Conservation (phyloP, 2,329 filamentous ascomycete species). For the Nemania diffusa region DNA sequence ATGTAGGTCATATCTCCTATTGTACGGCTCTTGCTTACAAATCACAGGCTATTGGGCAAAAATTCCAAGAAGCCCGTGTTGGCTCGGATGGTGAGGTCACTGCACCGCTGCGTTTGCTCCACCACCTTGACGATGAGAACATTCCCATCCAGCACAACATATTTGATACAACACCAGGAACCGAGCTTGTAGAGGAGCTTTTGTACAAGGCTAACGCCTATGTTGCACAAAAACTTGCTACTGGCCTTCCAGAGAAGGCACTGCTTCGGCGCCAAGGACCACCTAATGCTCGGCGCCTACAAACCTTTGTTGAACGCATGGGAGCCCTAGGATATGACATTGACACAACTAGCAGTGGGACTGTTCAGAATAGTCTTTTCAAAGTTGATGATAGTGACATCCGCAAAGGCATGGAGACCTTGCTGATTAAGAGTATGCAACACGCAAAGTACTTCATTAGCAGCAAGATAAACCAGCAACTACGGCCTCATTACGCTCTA, state of each 20-base stretch:
- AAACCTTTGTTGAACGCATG: conserved; percentile 94
- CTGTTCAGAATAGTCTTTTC: conserved; percentile 94
- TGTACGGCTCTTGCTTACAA: conserved; percentile 40
- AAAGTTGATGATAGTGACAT: conserved; percentile 88
- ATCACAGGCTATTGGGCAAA: conserved; percentile 77
- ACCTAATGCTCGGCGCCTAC: conserved; percentile 87
- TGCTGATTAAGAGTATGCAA: conserved; percentile 94
- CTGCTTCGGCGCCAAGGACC: conserved; percentile 86
- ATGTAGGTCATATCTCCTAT: conserved; percentile 59
- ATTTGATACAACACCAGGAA: conserved; percentile 87
- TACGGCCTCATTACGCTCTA: conserved; percentile 88
- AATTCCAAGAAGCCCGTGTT: conserved; percentile 89
- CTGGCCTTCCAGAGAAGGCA: conserved; percentile 88
- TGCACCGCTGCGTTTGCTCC: conserved; percentile 85
- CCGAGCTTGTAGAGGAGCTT: conserved; percentile 94
- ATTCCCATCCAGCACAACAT: conserved; percentile 96
- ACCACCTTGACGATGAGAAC: conserved; percentile 97
- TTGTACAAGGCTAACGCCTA: conserved; percentile 92
- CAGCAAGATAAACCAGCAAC: conserved; percentile 79
- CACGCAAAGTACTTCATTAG: conserved; percentile 95
- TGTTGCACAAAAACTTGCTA: conserved; percentile 84
- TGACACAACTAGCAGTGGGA: conserved; percentile 88
- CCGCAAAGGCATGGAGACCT: conserved; percentile 97
- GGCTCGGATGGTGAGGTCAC: conserved; percentile 82
- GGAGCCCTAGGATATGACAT: conserved; percentile 88